A percentile compares a stretch with the other conserved stretches of the same genome.
These are phyloP conservation scores for Davidsoniella virescens DNA, from an alignment of 2,329 filamentous ascomycete genomes.

Conservation along the genomic window DNA sequence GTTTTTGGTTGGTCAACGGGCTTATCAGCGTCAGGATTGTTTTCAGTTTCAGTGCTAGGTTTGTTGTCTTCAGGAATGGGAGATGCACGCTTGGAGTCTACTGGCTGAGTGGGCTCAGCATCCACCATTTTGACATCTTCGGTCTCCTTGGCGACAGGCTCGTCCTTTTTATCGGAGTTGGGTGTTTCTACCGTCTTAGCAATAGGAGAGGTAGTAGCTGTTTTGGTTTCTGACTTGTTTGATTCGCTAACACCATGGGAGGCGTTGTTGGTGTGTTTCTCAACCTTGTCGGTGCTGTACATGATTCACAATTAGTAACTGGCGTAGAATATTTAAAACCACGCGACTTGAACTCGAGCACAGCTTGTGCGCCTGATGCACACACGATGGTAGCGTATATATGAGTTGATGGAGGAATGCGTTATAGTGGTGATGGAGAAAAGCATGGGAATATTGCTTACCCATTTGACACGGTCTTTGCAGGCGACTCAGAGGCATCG, in stretches of 20 bases:
- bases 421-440: constrained; percentile 6
- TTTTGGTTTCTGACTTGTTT: not conserved
- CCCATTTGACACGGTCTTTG: constrained; percentile 9
- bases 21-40: not conserved
- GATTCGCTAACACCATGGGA: not conserved
- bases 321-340: no score
- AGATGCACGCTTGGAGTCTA: not conserved
- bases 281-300: not conserved
- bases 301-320: not conserved
- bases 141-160: not conserved
- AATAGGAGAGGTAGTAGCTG: not conserved
- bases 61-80: not conserved
- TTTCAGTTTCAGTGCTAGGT: not conserved
- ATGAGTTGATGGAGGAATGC: no score
- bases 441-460: constrained; percentile 11
- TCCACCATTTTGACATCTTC: constrained; percentile 1
- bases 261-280: not conserved
- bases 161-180: not conserved
- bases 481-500: constrained; percentile 6
- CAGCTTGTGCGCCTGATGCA: no score
- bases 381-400: no score
- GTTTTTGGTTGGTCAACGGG: not conserved
- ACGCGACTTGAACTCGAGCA: no score
- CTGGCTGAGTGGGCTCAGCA: not conserved
- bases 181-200: not conserved